Conservation (phyloP, 768 basidiomycete species). For the Agaricus blazei region DNA sequence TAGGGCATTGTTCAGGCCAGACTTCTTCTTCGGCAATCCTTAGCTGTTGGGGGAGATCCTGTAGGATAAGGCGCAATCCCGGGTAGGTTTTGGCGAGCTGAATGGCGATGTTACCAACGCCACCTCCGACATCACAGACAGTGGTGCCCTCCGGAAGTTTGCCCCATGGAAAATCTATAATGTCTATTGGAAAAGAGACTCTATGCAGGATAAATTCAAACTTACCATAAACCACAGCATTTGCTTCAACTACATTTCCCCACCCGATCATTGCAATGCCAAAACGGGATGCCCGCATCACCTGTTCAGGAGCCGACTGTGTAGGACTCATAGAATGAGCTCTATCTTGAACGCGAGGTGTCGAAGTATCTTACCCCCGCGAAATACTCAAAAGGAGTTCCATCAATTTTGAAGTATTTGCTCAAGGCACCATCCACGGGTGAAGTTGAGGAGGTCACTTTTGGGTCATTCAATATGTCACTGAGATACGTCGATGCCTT, state of each 20-base stretch:
- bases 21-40: slow-evolving; percentile 24
- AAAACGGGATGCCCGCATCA: slow-evolving; percentile 17
- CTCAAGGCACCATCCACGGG: slow-evolving; percentile 19
- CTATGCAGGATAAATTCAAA: no score
- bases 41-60: slow-evolving; percentile 30
- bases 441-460: not conserved
- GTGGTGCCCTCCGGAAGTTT: slow-evolving; percentile 18
- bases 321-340: not conserved
- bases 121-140: slow-evolving; percentile 38
- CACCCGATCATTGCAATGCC: slow-evolving; percentile 28
- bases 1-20: slow-evolving; percentile 31
- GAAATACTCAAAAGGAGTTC: slow-evolving; percentile 10
- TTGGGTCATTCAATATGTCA: no score
- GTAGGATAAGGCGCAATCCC: slow-evolving; percentile 27
- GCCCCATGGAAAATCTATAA: slow-evolving; percentile 30
- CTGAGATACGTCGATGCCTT: no score
- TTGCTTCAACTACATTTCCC: slow-evolving; percentile 23
- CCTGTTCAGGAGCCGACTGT: not conserved
- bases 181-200: not conserved
- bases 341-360: not conserved
- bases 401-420: no score
- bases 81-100: slow-evolving; percentile 28
- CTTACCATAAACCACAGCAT: slow-evolving; percentile 22
- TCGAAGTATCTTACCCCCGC: slow-evolving; percentile 12
- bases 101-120: slow-evolving; percentile 30